phyloP scores from a whole-genome alignment of 257 asterid species.

The Solanum ossicruentum region DNA sequence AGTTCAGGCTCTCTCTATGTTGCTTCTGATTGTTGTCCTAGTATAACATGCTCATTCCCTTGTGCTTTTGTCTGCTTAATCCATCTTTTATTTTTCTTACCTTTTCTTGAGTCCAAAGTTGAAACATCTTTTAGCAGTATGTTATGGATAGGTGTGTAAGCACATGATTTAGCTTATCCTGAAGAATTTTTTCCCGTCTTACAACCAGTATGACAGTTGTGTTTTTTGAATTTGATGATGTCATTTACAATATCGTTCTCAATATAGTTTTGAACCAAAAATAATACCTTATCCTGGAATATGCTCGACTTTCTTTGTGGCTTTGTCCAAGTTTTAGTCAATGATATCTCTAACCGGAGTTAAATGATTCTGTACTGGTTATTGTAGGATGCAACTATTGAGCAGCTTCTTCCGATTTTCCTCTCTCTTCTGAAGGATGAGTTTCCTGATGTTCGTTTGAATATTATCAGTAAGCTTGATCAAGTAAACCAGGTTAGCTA shows the following conservation, averaged over 20 bases:
- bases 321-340: background rate
- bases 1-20: background rate
- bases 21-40: background rate
- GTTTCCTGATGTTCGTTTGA: slow-evolving; percentile 81
- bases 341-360: background rate
- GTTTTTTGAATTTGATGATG: background rate
- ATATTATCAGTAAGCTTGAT: slow-evolving; percentile 82
- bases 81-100: background rate
- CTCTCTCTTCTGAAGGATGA: slow-evolving; percentile 86
- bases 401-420: slow-evolving; percentile 85
- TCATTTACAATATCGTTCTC: background rate
- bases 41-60: background rate
- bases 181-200: background rate
- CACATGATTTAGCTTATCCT: background rate
- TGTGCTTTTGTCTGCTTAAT: background rate
- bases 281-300: background rate
- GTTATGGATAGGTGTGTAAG: background rate
- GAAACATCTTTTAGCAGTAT: background rate
- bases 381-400: slow-evolving; percentile 71
- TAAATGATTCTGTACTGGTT: slow-evolving; percentile 3
- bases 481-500: slow-evolving; percentile 71
- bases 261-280: background rate
- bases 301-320: background rate
- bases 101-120: background rate
- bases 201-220: background rate